Evolutionary conservation across 2,329 filamentous ascomycete genomes (phyloP).

Genomic region (Neophaeococcomyces aloes): DNA sequence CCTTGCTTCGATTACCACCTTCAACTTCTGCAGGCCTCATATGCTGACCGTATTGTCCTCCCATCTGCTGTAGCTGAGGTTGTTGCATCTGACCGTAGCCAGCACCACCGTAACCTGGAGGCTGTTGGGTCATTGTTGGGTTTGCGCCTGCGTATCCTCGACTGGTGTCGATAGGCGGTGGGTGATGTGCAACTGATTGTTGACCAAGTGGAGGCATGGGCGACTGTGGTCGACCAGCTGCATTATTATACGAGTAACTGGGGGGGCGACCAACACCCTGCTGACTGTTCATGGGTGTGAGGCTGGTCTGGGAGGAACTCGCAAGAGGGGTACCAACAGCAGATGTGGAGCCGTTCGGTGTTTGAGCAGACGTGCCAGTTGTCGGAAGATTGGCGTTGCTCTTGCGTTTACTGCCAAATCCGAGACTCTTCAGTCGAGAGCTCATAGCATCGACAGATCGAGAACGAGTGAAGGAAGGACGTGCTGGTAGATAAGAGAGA

Average conservation of each 20-base stretch:
- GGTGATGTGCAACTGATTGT: slow-evolving; percentile 36
- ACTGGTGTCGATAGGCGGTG: slow-evolving; percentile 44
- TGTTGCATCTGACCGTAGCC: slow-evolving; percentile 16
- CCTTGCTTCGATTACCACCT: slow-evolving; percentile 79
- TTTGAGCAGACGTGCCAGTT: slow-evolving; percentile 24
- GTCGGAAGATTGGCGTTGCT: slow-evolving; percentile 37
- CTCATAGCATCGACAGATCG: slow-evolving; percentile 40
- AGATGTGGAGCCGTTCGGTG: slow-evolving; percentile 22
- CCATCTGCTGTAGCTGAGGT: slow-evolving; percentile 23
- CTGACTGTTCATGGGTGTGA: slow-evolving; percentile 42
- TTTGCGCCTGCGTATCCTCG: slow-evolving; percentile 40
- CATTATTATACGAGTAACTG: slow-evolving; percentile 50
- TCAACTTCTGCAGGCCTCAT: slow-evolving; percentile 58
- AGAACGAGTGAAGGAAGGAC: slow-evolving; percentile 17
- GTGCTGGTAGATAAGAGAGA: slow-evolving; percentile 1
- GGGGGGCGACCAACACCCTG: slow-evolving; percentile 50
- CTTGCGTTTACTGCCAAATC: slow-evolving; percentile 39
- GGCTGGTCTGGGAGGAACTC: slow-evolving; percentile 40
- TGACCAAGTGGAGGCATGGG: slow-evolving; percentile 39
- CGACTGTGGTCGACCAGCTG: slow-evolving; percentile 41
- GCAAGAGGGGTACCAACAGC: slow-evolving; percentile 26
- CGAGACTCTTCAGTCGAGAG: slow-evolving; percentile 41
- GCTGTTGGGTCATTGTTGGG: slow-evolving; percentile 29
- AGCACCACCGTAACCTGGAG: slow-evolving; percentile 35
- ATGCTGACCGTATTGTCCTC: slow-evolving; percentile 25